phyloP scores from a whole-genome alignment of 495 filamentous ascomycete species.

The Podospora comata region DNA sequence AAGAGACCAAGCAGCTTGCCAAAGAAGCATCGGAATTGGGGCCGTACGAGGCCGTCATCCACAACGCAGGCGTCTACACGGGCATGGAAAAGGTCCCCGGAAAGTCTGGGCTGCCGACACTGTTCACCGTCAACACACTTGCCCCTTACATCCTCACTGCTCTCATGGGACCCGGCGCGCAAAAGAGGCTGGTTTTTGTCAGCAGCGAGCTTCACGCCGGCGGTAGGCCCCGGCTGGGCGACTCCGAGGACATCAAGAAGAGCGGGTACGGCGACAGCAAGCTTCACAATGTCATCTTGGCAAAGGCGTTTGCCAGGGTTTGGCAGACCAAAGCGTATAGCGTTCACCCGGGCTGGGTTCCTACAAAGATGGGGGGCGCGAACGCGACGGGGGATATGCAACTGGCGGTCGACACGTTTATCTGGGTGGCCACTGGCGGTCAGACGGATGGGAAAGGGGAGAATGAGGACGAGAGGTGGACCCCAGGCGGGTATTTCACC shows the following conservation, averaged over 20 bases:
- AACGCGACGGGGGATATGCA: slow-evolving; percentile 44
- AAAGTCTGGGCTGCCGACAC: slow-evolving; percentile 48
- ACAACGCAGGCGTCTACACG: slow-evolving; percentile 50
- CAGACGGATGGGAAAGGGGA: slow-evolving; percentile 35
- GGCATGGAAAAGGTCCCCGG: slow-evolving; percentile 42
- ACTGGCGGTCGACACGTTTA: slow-evolving; percentile 44
- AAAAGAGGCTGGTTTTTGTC: slow-evolving; percentile 50
- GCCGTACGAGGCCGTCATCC: slow-evolving; percentile 55
- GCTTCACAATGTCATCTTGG: slow-evolving; percentile 53
- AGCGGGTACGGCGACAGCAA: slow-evolving; percentile 52
- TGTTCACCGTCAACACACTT: slow-evolving; percentile 56
- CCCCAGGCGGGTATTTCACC: slow-evolving; percentile 1
- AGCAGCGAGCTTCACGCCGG: slow-evolving; percentile 50
- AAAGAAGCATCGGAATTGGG: slow-evolving; percentile 47
- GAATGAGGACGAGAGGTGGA: not conserved
- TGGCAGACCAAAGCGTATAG: slow-evolving; percentile 47
- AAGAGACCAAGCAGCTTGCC: slow-evolving; percentile 54
- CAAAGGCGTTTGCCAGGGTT: slow-evolving; percentile 50
- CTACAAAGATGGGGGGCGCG: slow-evolving; percentile 56
- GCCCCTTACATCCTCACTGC: slow-evolving; percentile 57
- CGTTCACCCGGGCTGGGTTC: slow-evolving; percentile 59
- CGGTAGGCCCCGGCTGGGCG: slow-evolving; percentile 36
- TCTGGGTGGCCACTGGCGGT: slow-evolving; percentile 12
- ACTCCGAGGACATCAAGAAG: slow-evolving; percentile 23
- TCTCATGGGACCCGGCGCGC: slow-evolving; percentile 46